phyloP scores from a whole-genome alignment of 2,329 filamentous ascomycete species.

The Neocatenulostroma microsporum region DNA sequence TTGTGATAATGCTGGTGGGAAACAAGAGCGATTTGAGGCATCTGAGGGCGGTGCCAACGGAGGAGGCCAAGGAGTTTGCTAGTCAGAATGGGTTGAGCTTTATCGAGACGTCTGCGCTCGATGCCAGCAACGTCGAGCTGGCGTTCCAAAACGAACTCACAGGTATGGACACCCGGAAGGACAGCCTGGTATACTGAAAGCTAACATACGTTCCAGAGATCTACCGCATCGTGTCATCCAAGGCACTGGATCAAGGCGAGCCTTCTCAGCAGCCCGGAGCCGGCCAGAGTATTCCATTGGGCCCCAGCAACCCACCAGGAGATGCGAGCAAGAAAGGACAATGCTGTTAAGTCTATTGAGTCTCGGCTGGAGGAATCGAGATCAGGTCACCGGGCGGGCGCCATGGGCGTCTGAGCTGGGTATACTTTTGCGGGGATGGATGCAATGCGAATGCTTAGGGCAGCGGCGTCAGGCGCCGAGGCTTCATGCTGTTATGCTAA shows the following conservation, averaged over 20 bases:
- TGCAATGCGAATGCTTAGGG: no score
- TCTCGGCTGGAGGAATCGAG: neutral
- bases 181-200: no score
- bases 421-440: no score
- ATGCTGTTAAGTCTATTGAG: no score
- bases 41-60: constrained; percentile 89
- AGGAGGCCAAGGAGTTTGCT: constrained; percentile 96
- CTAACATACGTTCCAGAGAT: constrained; percentile 63
- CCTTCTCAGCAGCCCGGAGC: constrained; percentile 58
- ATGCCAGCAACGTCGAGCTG: constrained; percentile 97
- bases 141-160: constrained; percentile 99
- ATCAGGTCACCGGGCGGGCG: no score
- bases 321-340: constrained; percentile 70
- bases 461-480: no score
- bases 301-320: constrained; percentile 78
- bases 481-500: no score
- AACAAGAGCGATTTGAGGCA: constrained; percentile 99
- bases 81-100: constrained; percentile 68
- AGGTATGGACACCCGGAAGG: constrained; percentile 52
- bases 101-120: constrained; percentile 97
- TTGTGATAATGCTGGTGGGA: constrained; percentile 97
- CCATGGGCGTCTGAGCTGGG: no score
- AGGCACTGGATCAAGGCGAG: constrained; percentile 87
- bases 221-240: constrained; percentile 97
- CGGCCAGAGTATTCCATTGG: constrained; percentile 63